These are phyloP conservation scores for Xylariaceae sp. DNA, from an alignment of 2,329 filamentous ascomycete genomes.

Conservation along the genomic window DNA sequence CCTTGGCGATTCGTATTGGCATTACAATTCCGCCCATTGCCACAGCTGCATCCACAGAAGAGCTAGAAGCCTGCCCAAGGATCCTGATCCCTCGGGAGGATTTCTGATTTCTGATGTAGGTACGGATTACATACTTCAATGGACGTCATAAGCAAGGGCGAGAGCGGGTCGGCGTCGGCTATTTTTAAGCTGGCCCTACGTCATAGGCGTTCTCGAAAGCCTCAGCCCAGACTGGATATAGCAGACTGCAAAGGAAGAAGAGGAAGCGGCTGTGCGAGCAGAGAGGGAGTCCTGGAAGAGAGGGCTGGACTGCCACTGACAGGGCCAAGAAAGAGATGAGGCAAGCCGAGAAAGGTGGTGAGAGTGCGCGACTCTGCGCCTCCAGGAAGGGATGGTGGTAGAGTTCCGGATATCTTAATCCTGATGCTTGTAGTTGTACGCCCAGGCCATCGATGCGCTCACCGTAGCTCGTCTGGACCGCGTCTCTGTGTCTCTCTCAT, in stretches of 20 bases:
- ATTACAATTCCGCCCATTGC: too few species aligned
- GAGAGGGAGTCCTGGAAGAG: not conserved
- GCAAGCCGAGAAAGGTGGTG: not conserved
- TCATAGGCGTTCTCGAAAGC: not conserved
- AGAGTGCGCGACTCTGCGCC: not conserved
- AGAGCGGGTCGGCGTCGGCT: not conserved
- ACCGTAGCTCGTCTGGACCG: not conserved
- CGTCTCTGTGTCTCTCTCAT: not conserved
- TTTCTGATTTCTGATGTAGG: not conserved
- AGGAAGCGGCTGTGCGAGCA: not conserved
- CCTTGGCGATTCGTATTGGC: not conserved
- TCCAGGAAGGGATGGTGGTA: not conserved
- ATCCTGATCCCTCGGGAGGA: not conserved
- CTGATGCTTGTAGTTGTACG: not conserved
- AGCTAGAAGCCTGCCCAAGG: too few species aligned
- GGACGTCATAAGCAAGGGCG: not conserved
- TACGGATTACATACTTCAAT: not conserved
- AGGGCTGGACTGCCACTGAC: not conserved
- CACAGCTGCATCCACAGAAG: too few species aligned
- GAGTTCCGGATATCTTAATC: not conserved
- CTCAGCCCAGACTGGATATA: not conserved
- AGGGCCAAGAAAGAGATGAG: not conserved
- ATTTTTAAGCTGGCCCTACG: not conserved
- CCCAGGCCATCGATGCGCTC: not conserved
- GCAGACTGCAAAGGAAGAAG: not conserved